A percentile compares a stretch with the other conserved stretches of the same genome.
phyloP scores from a whole-genome alignment of 2,329 filamentous ascomycete genomes.

The Xylaria sp. region DNA sequence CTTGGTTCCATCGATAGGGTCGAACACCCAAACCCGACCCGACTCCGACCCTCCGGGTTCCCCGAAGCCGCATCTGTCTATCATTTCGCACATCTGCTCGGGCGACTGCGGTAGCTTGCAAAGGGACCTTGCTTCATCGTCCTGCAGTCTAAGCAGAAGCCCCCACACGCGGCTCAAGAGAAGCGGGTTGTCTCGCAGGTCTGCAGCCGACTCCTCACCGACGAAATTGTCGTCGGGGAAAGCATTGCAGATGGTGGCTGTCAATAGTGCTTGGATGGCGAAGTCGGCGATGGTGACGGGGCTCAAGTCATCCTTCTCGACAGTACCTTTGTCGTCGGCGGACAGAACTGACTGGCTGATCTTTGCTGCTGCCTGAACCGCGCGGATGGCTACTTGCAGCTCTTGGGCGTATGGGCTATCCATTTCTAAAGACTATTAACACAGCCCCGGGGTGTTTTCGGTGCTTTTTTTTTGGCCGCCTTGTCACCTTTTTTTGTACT shows the following conservation, averaged over 20 bases:
- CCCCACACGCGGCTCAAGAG: conserved; percentile 56
- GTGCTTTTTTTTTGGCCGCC: neutral
- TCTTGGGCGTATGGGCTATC: conserved; percentile 40
- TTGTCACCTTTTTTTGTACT: no score
- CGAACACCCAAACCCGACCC: conserved; percentile 62
- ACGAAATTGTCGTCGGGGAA: conserved; percentile 60
- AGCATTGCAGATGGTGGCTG: conserved; percentile 53
- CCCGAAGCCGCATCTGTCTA: conserved; percentile 57
- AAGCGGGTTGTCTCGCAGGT: conserved; percentile 49
- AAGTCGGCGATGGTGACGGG: conserved; percentile 66
- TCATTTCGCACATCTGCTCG: conserved; percentile 57
- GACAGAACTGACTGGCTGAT: conserved; percentile 57
- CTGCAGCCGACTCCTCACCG: conserved; percentile 60
- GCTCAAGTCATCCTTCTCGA: conserved; percentile 60
- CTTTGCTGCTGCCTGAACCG: conserved; percentile 48
- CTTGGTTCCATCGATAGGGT: conserved; percentile 65
- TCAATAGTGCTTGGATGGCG: conserved; percentile 62
- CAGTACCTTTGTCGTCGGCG: conserved; percentile 54
- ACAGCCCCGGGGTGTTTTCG: neutral
- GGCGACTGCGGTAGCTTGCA: conserved; percentile 45
- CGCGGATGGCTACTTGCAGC: conserved; percentile 38
- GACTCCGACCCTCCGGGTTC: conserved; percentile 40
- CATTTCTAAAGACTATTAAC: conserved; percentile 28
- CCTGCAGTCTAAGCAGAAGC: conserved; percentile 45
- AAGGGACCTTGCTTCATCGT: conserved; percentile 35